Evolutionary conservation across 1,284 basidiomycete species (phyloP), one percentile per base, ranked within the genome.

Genomic region (Termitomyces sp.): DNA sequence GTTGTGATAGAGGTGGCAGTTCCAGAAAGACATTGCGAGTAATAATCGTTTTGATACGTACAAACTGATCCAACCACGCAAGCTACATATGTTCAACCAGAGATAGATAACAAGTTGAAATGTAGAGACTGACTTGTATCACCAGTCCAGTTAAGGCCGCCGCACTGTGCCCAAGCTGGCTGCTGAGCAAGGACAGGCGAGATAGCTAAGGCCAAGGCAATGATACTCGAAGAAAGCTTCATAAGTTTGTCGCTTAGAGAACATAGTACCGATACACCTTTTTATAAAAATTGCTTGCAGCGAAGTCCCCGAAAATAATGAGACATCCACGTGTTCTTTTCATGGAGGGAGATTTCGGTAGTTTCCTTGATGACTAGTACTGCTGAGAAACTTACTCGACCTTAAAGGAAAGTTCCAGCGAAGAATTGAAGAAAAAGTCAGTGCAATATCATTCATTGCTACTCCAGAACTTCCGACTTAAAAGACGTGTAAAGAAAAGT

Each of bases 21-120:
- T 3, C 65, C 69, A 5, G 72, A 67, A 19, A 75, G 52, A 56
- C 74, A 76, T 58, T 77, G 74, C 38, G 64, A 76, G 58, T 76
- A 77, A 48, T 60, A 71, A 9, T 64, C 60, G 43, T 68, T 70
- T 31, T 54, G 54, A 13, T 54, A 46, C n/a, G 58, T 55, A 53
- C 69, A 70, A 13, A 57, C 53, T 12, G 62, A 58, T 2, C 67
- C 70, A 33, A 63, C 52, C 9, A 57, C 66, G 38, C 70, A 73
- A 33, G 56, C 70, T 72, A 21, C 19, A 28, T 34, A 34, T 28
- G 21, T 30, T 34, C 15, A 26, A 21, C 28, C 31, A 50, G 34
- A 54, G 28, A 15, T 28, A 36, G 19, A 52, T 40, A 8, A 26
- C 10, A 15, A n/a, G n/a, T 9, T 12, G 3, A 28, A 28, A 21